Conservation (phyloP, 192 early-diverging fungal genomes). For the Coemansia sp. region DNA sequence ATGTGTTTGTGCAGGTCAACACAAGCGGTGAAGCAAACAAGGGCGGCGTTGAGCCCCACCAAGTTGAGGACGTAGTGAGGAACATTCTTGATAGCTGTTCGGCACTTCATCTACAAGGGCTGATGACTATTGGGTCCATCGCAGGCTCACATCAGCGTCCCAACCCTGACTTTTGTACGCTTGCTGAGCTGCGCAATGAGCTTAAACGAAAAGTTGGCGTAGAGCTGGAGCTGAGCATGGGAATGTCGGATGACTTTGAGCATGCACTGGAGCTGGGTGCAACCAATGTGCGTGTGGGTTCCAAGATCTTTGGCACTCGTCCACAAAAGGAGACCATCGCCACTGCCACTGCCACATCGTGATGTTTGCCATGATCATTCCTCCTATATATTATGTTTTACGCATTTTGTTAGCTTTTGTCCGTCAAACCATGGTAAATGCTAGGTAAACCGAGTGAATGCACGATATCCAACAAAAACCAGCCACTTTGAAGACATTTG, state of each 20-base stretch:
- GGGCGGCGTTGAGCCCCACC: slow-evolving; percentile 65
- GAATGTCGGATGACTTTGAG: slow-evolving; percentile 95
- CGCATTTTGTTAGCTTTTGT: too few species aligned
- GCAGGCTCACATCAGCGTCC: slow-evolving; percentile 44
- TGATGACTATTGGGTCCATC: slow-evolving; percentile 97
- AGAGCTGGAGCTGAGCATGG: slow-evolving; percentile 86
- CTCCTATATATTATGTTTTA: too few species aligned
- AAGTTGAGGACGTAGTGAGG: slow-evolving; percentile 59
- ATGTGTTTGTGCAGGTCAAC: slow-evolving; percentile 92
- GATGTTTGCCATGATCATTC: not conserved
- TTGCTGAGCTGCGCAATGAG: slow-evolving; percentile 37
- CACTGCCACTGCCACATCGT: not conserved
- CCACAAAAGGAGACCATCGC: slow-evolving; percentile 9
- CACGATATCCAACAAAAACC: too few species aligned
- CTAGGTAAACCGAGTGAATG: too few species aligned
- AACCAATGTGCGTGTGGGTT: slow-evolving; percentile 93
- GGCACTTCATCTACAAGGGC: slow-evolving; percentile 69
- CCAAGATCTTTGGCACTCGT: slow-evolving; percentile 83
- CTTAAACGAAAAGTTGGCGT: slow-evolving; percentile 22
- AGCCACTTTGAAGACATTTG: too few species aligned
- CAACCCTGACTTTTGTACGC: slow-evolving; percentile 56
- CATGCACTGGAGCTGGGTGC: slow-evolving; percentile 80
- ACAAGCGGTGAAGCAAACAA: slow-evolving; percentile 90
- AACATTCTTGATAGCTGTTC: slow-evolving; percentile 67
- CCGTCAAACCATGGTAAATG: too few species aligned